These are phyloP conservation scores for Clavispora carvajalis DNA, from an alignment of 805 yeast species.

Conservation along the genomic window DNA sequence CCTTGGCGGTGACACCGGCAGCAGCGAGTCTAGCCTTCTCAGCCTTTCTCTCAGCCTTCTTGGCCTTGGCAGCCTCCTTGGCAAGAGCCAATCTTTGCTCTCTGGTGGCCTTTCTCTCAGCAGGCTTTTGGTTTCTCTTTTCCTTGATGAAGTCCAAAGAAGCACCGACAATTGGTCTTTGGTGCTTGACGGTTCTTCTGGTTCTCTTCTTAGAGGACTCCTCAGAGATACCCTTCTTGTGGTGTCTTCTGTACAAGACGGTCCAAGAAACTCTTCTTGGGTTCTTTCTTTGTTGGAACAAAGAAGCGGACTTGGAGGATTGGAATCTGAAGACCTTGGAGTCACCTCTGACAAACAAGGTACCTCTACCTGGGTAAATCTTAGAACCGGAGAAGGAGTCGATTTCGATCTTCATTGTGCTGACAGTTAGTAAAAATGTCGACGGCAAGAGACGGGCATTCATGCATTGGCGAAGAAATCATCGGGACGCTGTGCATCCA, in stretches of 20 bases:
- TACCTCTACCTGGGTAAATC: constrained; percentile 99
- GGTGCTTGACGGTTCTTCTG: constrained; percentile 96
- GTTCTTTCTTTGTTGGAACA: constrained; percentile 99
- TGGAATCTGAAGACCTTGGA: constrained; percentile 99
- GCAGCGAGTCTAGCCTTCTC: constrained; percentile 81
- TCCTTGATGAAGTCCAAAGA: constrained; percentile 96
- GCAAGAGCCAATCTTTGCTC: constrained; percentile 79
- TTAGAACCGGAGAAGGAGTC: constrained; percentile 99
- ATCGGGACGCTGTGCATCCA: too few species aligned
- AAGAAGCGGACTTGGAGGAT: constrained; percentile 93
- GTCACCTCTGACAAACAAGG: constrained; percentile 98
- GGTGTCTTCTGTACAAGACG: constrained; percentile 98
- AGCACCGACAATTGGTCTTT: constrained; percentile 99
- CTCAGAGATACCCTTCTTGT: constrained; percentile 99
- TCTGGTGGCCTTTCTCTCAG: constrained; percentile 97
- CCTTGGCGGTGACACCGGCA: constrained; percentile 55
- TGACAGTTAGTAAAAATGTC: constrained; percentile 28
- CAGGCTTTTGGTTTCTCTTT: constrained; percentile 94
- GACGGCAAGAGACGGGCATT: background rate
- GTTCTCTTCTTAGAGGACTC: constrained; percentile 96
- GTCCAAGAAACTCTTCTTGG: constrained; percentile 99
- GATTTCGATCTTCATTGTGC: constrained; percentile 96
- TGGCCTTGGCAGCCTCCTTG: constrained; percentile 86
- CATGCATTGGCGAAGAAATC: background rate
- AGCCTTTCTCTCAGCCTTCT: constrained; percentile 92